Evolutionary conservation across 2,329 filamentous ascomycete genomes (phyloP).

Genomic region (Aspergillus neotritici): DNA sequence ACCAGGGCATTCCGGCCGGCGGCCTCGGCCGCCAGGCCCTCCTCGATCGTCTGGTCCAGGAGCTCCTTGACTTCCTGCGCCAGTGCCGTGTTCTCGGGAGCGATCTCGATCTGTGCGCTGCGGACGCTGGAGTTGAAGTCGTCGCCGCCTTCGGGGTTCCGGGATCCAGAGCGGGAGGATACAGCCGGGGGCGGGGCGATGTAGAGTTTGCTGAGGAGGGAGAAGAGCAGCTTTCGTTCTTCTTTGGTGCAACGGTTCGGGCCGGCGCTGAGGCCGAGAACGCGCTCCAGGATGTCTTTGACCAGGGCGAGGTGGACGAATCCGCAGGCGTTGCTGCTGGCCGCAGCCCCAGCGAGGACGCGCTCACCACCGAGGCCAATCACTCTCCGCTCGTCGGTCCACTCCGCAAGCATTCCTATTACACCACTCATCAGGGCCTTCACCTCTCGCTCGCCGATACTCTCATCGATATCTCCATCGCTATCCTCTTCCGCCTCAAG

Average conservation of each 20-base stretch:
- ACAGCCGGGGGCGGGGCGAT: conserved; percentile 59
- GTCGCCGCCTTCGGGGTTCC: conserved; percentile 56
- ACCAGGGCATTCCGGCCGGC: conserved; percentile 42
- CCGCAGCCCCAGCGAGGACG: conserved; percentile 46
- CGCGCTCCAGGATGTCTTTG: conserved; percentile 66
- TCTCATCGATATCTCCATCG: conserved; percentile 66
- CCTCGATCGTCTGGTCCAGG: conserved; percentile 52
- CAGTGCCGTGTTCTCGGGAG: conserved; percentile 49
- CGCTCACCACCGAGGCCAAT: conserved; percentile 54
- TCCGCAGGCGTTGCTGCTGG: conserved; percentile 55
- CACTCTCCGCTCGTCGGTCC: conserved; percentile 85
- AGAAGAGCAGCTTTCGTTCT: conserved; percentile 75
- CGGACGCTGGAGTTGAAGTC: conserved; percentile 47
- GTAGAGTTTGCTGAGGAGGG: conserved; percentile 75
- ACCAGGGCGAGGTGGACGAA: conserved; percentile 78
- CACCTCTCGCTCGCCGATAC: conserved; percentile 61
- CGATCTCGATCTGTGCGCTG: conserved; percentile 45
- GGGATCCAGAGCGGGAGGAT: conserved; percentile 35
- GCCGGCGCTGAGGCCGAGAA: conserved; percentile 48
- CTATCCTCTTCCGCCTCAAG: conserved; percentile 69
- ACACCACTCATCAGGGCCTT: conserved; percentile 64
- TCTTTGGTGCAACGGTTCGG: conserved; percentile 51
- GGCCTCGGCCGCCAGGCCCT: conserved; percentile 37
- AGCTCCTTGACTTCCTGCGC: conserved; percentile 53
- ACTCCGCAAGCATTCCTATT: conserved; percentile 75